These are phyloP conservation scores for Cercospora janseana DNA, from an alignment of 2,329 filamentous ascomycete genomes.

Conservation along the genomic window DNA sequence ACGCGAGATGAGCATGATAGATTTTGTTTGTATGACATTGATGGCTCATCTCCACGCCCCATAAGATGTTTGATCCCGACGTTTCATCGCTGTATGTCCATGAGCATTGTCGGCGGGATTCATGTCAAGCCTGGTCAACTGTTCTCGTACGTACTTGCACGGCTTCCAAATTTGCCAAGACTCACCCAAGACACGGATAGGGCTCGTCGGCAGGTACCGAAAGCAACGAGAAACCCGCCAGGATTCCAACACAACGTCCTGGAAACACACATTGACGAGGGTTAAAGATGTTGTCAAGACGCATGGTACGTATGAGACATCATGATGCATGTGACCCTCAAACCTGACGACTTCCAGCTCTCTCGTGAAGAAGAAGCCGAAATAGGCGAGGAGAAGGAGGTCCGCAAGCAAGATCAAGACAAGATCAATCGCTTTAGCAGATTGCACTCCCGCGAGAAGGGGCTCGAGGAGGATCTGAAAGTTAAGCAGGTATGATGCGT, in stretches of 20 bases:
- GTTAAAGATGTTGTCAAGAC: slow-evolving; percentile 19
- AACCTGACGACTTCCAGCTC: slow-evolving; percentile 58
- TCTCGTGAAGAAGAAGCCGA: slow-evolving; percentile 86
- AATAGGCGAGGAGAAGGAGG: slow-evolving; percentile 79
- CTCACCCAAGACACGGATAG: background rate
- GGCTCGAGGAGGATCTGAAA: slow-evolving; percentile 76
- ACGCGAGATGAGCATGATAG: slow-evolving; percentile 6
- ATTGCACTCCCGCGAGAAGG: slow-evolving; percentile 79
- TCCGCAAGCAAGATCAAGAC: slow-evolving; percentile 94
- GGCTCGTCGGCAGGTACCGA: background rate
- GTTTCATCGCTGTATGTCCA: too few relatives aligned
- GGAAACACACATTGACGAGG: background rate
- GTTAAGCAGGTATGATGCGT: slow-evolving; percentile 65
- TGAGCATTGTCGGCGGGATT: too few relatives aligned
- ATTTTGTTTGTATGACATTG: too few relatives aligned
- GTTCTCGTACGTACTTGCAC: too few relatives aligned
- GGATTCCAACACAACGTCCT: background rate
- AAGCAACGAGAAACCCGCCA: background rate
- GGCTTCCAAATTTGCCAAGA: background rate
- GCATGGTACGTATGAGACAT: slow-evolving; percentile 16
- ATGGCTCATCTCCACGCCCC: too few relatives aligned
- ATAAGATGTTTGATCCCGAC: too few relatives aligned
- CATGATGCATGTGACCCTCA: background rate
- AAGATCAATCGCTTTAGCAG: slow-evolving; percentile 98
- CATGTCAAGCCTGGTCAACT: too few relatives aligned